Evolutionary conservation across 2,329 filamentous ascomycete genomes (phyloP).

Genomic region (Pezicula carpinea): DNA sequence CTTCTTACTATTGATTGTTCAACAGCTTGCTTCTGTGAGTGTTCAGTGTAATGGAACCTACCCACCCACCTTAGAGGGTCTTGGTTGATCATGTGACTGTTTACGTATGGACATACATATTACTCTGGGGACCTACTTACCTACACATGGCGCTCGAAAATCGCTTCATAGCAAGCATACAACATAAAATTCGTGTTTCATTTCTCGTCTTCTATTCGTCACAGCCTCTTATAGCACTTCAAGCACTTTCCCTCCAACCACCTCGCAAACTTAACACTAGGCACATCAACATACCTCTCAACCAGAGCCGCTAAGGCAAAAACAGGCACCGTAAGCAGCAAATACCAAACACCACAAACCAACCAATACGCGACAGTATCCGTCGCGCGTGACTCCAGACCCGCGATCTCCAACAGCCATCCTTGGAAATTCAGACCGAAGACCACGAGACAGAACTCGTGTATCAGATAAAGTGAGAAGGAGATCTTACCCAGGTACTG

Average conservation of each 20-base stretch:
- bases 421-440: constrained; percentile 20
- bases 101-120: too few relatives aligned
- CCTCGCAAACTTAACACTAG: constrained; percentile 40
- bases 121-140: too few relatives aligned
- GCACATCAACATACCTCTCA: constrained; percentile 43
- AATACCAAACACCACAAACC: constrained; percentile 50
- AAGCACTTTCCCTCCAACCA: constrained; percentile 35
- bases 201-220: too few relatives aligned
- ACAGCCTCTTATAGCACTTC: not conserved
- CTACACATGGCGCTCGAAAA: too few relatives aligned
- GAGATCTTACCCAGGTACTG: constrained; percentile 53
- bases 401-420: constrained; percentile 6
- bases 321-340: not conserved
- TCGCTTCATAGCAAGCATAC: too few relatives aligned
- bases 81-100: too few relatives aligned
- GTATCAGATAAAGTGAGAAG: constrained; percentile 49
- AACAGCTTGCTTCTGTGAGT: too few relatives aligned
- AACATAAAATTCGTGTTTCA: too few relatives aligned
- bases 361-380: constrained; percentile 41
- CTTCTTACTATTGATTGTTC: too few relatives aligned
- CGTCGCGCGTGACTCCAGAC: constrained; percentile 2
- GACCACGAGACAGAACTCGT: constrained; percentile 42
- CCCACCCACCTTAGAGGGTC: too few relatives aligned
- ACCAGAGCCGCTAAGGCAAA: not conserved
- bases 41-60: too few relatives aligned